These are phyloP conservation scores for Aspergillus oerlinghausenensis DNA, from an alignment of 2,329 filamentous ascomycete genomes.

Conservation along the genomic window DNA sequence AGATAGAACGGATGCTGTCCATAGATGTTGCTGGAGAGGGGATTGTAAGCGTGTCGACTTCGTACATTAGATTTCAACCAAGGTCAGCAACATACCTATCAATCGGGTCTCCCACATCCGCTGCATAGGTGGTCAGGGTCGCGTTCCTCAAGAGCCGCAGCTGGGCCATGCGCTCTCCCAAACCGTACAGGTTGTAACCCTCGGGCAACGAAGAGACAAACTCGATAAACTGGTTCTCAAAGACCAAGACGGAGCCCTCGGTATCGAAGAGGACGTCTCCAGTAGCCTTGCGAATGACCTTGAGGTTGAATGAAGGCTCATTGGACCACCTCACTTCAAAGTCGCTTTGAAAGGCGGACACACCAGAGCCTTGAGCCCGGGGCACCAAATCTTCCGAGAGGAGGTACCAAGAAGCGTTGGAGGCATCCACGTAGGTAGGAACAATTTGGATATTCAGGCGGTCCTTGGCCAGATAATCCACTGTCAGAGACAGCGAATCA, in stretches of 20 bases:
- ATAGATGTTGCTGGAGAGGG: conserved; percentile 58
- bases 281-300: conserved; percentile 52
- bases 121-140: conserved; percentile 64
- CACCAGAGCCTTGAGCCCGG: conserved; percentile 45
- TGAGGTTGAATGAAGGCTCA: conserved; percentile 54
- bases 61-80: neutral
- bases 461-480: conserved; percentile 63
- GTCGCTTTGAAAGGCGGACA: conserved; percentile 34
- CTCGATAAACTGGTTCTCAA: conserved; percentile 74
- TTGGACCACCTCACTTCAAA: conserved; percentile 54
- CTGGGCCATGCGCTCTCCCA: conserved; percentile 69
- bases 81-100: conserved; percentile 32
- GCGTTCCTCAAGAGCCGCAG: conserved; percentile 69
- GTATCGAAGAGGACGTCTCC: conserved; percentile 68
- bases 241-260: conserved; percentile 60
- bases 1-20: conserved; percentile 74
- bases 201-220: conserved; percentile 62
- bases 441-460: conserved; percentile 67
- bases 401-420: conserved; percentile 63
- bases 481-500: conserved; percentile 59
- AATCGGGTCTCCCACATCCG: conserved; percentile 58
- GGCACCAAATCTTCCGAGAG: conserved; percentile 61
- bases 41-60: neutral
- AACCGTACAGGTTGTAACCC: conserved; percentile 70
- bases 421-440: conserved; percentile 57